Base-by-base conservation (phyloP, 305 asterid species). In the Rubia occidens region DNA sequence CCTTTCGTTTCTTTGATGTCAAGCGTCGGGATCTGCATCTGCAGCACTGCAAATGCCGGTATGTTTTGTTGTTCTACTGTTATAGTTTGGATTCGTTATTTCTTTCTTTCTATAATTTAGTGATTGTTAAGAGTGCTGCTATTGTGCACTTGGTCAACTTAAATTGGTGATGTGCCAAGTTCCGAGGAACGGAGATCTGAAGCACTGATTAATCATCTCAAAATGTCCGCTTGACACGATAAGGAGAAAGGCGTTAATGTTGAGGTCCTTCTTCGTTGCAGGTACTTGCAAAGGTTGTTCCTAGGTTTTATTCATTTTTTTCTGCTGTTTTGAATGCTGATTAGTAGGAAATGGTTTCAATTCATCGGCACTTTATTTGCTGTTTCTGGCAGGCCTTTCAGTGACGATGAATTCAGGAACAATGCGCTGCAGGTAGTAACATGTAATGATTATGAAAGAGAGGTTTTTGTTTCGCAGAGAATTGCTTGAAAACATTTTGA, bases 351-450 rank as follows among this genome's bases (percentile, higher is more conserved):
- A 11, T 3, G 8, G 1, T 7, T 62, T 63, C 14, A 11, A 54
- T 37, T 35, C 5, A 53, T 64, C 13, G 32, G 15, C 26, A 26
- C 64, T 35, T 42, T 0, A 40, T 53, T 60, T 26, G 63, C 45
- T 47, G 63, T 42, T 74, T 55, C 35, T 73, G 66, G 39, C 71
- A 95, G 97, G 78, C 99, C 99, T 6, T 91, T 89, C 63, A 95
- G 96, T 69, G 89, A 85, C 3, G 99, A 95, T 0, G 99, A 95
- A 84, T 74, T 95, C 78, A 78, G 88, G 80, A 95, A 78, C 80
- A 91, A 95, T 67, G 99, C 97, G 24, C 99, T 97, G 8, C 97
- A 90, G 78, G 96, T 95, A 26, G 87, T 95, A 67, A 84, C 91
- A 24, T 95, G 99, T 73, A 87, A 87, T 71, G 98, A 95, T 15